These are phyloP conservation scores for Penicillium chermesinum DNA, from an alignment of 495 filamentous ascomycete genomes.

Conservation along the genomic window DNA sequence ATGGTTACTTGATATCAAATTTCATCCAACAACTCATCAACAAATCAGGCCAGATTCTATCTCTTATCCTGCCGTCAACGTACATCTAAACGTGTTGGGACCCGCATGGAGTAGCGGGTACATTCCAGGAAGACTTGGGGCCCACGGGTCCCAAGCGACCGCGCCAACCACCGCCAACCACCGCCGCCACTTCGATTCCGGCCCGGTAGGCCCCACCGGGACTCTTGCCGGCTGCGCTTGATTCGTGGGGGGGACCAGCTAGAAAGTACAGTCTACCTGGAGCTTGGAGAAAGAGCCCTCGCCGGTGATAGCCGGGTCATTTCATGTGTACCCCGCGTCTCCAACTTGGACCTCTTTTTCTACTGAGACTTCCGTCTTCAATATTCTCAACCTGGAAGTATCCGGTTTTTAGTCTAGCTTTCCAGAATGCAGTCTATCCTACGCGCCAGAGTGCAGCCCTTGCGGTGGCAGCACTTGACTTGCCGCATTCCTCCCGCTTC, in stretches of 20 bases:
- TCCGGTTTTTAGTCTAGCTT: neutral
- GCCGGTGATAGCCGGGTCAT: conserved; percentile 25
- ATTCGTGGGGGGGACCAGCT: conserved; percentile 8
- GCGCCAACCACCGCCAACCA: neutral
- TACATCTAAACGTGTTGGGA: too few relatives aligned
- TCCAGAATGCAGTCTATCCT: conserved; percentile 35
- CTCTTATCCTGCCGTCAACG: too few relatives aligned
- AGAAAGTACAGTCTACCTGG: neutral
- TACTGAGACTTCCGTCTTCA: neutral
- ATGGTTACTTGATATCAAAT: too few relatives aligned
- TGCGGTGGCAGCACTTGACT: conserved; percentile 16
- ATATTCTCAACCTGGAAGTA: neutral
- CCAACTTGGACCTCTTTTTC: conserved; percentile 3
- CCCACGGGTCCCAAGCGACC: too few relatives aligned
- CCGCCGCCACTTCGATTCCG: conserved; percentile 5
- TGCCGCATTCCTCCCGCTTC: conserved; percentile 24
- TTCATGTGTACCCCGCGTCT: conserved; percentile 22
- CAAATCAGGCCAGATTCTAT: too few relatives aligned
- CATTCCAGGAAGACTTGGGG: neutral
- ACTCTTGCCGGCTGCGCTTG: conserved; percentile 15
- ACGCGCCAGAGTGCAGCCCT: conserved; percentile 28
- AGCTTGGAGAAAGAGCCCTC: neutral
- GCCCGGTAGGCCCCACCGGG: conserved; percentile 23
- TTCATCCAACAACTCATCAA: too few relatives aligned
- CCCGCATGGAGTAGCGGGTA: neutral